These are phyloP conservation scores for Hylodesmum podocarpum DNA, from an alignment of 306 rosid species.

Conservation along the genomic window DNA sequence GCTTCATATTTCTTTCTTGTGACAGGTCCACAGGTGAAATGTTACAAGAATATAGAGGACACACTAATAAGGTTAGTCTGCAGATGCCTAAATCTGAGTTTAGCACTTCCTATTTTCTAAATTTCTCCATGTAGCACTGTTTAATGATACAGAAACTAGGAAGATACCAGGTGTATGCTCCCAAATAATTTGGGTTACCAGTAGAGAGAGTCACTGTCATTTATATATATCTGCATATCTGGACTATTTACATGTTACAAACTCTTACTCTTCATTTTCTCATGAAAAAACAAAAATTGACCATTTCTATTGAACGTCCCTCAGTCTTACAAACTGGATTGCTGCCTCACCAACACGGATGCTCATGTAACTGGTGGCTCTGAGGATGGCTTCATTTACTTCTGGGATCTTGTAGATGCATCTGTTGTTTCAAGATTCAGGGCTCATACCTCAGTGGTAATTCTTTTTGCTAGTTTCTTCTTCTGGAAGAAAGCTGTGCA, in stretches of 20 bases:
- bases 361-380: conserved; percentile 91
- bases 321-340: conserved; percentile 91
- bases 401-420: conserved; percentile 96
- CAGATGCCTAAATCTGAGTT: conserved; percentile 22
- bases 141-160: not conserved
- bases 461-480: not conserved
- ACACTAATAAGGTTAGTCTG: conserved; percentile 73
- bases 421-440: conserved; percentile 72
- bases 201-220: conserved; percentile 17
- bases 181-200: conserved; percentile 4
- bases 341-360: conserved; percentile 91
- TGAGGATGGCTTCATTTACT: conserved; percentile 83
- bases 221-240: not conserved
- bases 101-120: not conserved
- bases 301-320: conserved; percentile 21
- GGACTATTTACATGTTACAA: not conserved
- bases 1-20: conserved; percentile 29
- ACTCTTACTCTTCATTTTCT: not conserved
- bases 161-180: not conserved
- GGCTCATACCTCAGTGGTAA: conserved; percentile 92
- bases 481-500: conserved; percentile 1
- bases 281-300: too few relatives aligned
- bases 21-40: conserved; percentile 78
- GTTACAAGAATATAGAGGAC: conserved; percentile 88
- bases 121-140: not conserved